Evolutionary conservation across 2,329 filamentous ascomycete genomes (phyloP).

Genomic region (Trichoderma atroviride): DNA sequence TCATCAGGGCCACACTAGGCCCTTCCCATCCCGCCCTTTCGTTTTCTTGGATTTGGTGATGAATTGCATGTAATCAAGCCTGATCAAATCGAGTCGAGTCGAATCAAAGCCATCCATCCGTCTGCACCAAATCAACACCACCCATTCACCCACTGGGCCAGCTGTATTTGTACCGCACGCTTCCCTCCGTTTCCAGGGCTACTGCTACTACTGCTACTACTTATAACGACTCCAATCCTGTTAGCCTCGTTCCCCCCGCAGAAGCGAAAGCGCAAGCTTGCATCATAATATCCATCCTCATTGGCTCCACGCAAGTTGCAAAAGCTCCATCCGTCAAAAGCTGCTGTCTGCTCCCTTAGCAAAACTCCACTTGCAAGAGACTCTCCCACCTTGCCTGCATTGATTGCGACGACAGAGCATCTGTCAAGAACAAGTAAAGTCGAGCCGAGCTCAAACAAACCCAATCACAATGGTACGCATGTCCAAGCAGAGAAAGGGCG

Average conservation of each 20-base stretch:
- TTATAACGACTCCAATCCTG: not conserved
- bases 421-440: not conserved
- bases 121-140: not conserved
- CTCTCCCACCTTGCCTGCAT: not conserved
- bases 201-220: too few species aligned
- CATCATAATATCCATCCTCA: not conserved
- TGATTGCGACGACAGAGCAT: not conserved
- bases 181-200: not conserved
- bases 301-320: conserved; percentile 9
- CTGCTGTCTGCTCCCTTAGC: not conserved
- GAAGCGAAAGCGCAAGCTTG: conserved; percentile 1
- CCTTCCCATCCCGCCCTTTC: not conserved
- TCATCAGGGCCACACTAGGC: conserved; percentile 22
- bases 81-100: too few species aligned
- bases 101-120: too few species aligned
- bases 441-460: not conserved
- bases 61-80: not conserved
- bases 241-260: conserved; percentile 13
- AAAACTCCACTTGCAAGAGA: conserved; percentile 8
- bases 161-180: not conserved
- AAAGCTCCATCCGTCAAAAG: conserved; percentile 5
- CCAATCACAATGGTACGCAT: conserved; percentile 1
- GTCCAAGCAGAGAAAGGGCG: not conserved
- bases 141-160: not conserved
- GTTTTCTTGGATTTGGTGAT: not conserved